phyloP scores from a whole-genome alignment of 73 alveolate species.

The Urostyla sp. region DNA sequence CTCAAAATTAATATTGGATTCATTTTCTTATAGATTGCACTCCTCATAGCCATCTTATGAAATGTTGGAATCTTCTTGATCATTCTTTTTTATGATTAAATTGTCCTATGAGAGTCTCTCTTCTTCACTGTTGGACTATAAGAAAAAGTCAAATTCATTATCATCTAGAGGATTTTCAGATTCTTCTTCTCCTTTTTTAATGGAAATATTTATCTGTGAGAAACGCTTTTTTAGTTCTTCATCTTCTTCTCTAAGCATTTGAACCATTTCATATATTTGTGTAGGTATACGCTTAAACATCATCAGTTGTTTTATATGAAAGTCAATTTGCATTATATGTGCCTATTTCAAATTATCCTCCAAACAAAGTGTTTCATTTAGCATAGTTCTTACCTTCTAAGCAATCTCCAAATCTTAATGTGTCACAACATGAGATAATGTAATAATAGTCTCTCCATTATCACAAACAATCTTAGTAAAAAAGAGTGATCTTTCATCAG shows the following conservation, averaged over 20 bases:
- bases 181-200: constrained; percentile 4
- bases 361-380: constrained; percentile 48
- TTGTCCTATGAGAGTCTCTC: background rate
- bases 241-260: constrained; percentile 38
- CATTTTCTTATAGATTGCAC: background rate
- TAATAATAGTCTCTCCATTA: constrained; percentile 38
- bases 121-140: background rate
- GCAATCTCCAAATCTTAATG: constrained; percentile 38
- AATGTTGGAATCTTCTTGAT: constrained; percentile 8
- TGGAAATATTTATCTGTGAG: background rate
- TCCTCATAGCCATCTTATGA: background rate
- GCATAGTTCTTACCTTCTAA: constrained; percentile 34
- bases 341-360: constrained; percentile 43
- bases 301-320: constrained; percentile 3
- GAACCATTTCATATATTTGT: constrained; percentile 30
- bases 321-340: constrained; percentile 49
- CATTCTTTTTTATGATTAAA: too few species aligned
- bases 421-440: constrained; percentile 43
- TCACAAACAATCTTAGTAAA: constrained; percentile 47
- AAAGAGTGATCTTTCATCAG: constrained; percentile 33
- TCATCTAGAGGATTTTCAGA: constrained; percentile 6
- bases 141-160: background rate
- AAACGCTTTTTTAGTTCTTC: too few species aligned
- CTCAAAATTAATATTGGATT: constrained; percentile 3
- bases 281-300: constrained; percentile 27